Evolutionary conservation across 2,329 filamentous ascomycete species (phyloP).

Genomic region (Tolypocladium ophioglossoides): DNA sequence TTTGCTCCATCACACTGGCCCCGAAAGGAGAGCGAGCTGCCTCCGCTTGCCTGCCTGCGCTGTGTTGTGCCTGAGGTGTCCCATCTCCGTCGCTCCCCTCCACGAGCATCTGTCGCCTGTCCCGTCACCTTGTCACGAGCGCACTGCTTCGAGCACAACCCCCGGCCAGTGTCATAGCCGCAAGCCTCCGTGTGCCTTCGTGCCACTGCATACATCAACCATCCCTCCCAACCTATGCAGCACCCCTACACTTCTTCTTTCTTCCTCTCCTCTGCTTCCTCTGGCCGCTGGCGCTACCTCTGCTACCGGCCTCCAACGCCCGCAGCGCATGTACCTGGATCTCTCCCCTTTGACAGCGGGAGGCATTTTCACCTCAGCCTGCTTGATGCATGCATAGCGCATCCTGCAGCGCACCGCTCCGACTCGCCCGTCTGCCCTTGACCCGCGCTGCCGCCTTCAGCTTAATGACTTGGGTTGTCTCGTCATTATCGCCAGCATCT

Average conservation of each 20-base stretch:
- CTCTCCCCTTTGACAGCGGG: neutral
- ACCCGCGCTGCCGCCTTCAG: constrained; percentile 1
- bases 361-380: constrained; percentile 4
- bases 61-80: neutral
- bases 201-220: constrained; percentile 1
- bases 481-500: neutral
- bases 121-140: constrained; percentile 2
- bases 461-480: neutral
- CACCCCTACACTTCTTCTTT: neutral
- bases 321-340: neutral
- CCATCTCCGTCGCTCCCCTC: neutral
- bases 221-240: neutral
- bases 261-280: neutral
- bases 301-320: neutral
- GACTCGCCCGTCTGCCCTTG: constrained; percentile 1
- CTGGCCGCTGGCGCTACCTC: neutral
- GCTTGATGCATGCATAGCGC: constrained; percentile 4
- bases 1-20: neutral
- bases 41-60: neutral
- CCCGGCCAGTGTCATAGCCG: neutral
- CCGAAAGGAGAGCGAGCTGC: neutral
- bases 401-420: constrained; percentile 2
- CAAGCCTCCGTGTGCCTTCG: neutral
- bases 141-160: neutral
- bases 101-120: neutral